A percentile compares a stretch with the other conserved stretches of the same genome.
Evolutionary conservation across 73 alveolate genomes (phyloP).

Genomic region (Blepharisma japonicum): DNA sequence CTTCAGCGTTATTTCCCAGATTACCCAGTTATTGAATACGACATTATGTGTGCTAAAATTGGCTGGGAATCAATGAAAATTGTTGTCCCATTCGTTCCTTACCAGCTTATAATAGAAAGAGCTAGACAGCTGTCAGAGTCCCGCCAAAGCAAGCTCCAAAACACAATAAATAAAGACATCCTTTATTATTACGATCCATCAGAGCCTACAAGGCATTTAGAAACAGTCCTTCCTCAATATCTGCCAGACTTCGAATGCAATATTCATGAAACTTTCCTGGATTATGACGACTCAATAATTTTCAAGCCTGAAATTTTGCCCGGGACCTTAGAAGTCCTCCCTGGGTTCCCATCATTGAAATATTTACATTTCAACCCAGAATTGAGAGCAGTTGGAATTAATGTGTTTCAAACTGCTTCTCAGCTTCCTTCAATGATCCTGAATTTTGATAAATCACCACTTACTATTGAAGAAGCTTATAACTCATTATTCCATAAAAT

Average conservation of each 20-base stretch:
- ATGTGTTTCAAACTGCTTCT: constrained; percentile 7
- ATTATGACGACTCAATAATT: not conserved
- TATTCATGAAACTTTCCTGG: not conserved
- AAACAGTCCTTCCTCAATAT: not conserved
- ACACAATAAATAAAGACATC: not conserved
- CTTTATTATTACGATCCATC: not conserved
- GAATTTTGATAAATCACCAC: not conserved
- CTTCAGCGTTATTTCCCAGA: constrained; percentile 80
- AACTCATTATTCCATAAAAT: not conserved
- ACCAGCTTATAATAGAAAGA: constrained; percentile 1
- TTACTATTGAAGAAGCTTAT: constrained; percentile 3
- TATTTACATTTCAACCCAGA: not conserved
- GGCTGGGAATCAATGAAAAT: constrained; percentile 33
- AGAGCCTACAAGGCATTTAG: not conserved
- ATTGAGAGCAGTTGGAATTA: not conserved
- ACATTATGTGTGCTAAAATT: constrained; percentile 17
- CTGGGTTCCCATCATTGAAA: constrained; percentile 19
- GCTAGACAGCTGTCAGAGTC: not conserved
- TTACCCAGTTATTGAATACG: constrained; percentile 66
- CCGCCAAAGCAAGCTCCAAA: not conserved
- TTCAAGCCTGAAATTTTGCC: not conserved
- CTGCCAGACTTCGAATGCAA: constrained; percentile 14
- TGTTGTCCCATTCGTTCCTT: constrained; percentile 17
- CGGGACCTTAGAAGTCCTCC: constrained; percentile 9
- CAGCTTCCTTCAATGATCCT: not conserved